Conservation (phyloP, 2,329 filamentous ascomycete species). For the Diaporthe velutina region DNA sequence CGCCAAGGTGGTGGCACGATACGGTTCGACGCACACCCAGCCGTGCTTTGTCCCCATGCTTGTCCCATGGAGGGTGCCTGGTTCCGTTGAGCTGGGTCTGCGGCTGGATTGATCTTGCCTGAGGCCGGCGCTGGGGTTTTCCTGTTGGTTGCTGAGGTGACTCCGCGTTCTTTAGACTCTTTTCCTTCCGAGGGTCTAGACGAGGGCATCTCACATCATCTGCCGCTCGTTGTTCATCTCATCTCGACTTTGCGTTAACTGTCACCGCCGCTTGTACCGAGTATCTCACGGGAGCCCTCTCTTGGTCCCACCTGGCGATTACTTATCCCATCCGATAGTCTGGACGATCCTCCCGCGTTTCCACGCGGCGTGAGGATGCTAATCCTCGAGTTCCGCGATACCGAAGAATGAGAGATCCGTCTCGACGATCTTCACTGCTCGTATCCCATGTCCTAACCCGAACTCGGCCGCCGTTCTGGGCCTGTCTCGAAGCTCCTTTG, state of each 20-base stretch:
- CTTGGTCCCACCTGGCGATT: not conserved
- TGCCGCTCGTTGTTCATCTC: not conserved
- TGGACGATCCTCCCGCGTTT: not conserved
- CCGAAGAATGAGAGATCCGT: constrained; percentile 12
- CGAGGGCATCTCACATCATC: constrained; percentile 5
- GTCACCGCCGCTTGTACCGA: constrained; percentile 8
- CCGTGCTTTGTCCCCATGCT: not conserved
- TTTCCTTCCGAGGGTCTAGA: not conserved
- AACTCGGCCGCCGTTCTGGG: constrained; percentile 24
- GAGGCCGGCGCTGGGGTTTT: not conserved
- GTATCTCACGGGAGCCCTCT: not conserved
- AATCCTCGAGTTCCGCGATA: not conserved
- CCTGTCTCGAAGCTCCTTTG: constrained; percentile 4
- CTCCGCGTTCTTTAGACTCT: constrained; percentile 5
- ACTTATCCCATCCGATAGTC: constrained; percentile 11
- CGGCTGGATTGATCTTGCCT: not conserved
- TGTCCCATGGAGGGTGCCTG: constrained; percentile 27
- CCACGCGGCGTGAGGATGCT: not conserved
- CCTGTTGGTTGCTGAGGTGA: constrained; percentile 4
- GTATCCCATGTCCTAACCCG: constrained; percentile 9
- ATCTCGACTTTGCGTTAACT: not conserved
- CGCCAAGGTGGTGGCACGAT: constrained; percentile 8
- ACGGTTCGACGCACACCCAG: not conserved
- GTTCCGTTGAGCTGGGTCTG: constrained; percentile 30
- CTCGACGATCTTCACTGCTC: not conserved